Evolutionary conservation across 73 alveolate genomes (phyloP).

Genomic region (Uronychia binucleata): DNA sequence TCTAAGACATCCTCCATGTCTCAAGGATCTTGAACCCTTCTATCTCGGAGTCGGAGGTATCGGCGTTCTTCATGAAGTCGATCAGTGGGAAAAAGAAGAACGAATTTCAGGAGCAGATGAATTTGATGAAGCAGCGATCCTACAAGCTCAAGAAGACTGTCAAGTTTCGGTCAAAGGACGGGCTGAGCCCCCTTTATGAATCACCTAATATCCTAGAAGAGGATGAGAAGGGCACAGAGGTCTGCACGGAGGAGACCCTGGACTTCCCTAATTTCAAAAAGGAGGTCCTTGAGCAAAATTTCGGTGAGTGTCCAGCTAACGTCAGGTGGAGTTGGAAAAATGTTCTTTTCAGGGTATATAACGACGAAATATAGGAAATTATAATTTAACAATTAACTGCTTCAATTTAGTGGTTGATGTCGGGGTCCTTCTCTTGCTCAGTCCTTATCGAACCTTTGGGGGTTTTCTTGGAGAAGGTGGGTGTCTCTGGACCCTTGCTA

Average conservation of each 20-base stretch:
- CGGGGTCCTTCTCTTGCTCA: no score
- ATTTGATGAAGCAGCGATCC: not conserved
- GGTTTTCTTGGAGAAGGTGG: not conserved
- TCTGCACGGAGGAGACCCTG: not conserved
- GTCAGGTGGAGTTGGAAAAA: not conserved
- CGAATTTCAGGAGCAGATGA: not conserved
- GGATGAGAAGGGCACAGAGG: not conserved
- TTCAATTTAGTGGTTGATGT: no score
- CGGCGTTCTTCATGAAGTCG: not conserved
- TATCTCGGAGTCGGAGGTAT: not conserved
- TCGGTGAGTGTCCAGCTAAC: not conserved
- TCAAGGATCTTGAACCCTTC: not conserved
- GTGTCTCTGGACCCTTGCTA: not conserved
- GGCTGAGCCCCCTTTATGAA: not conserved
- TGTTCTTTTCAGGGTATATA: not conserved
- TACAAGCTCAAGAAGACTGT: not conserved
- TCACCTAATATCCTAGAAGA: not conserved
- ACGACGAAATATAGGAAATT: not conserved
- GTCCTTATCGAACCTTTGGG: not conserved
- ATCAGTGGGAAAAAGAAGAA: not conserved
- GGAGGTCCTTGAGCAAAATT: not conserved
- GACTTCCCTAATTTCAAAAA: not conserved
- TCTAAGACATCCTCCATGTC: not conserved
- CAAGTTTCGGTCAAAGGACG: not conserved
- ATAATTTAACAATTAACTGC: no score